A percentile compares a stretch with the other conserved stretches of the same genome.
Evolutionary conservation across 345 rosid species (phyloP).

Genomic region (Physaria fendleri): DNA sequence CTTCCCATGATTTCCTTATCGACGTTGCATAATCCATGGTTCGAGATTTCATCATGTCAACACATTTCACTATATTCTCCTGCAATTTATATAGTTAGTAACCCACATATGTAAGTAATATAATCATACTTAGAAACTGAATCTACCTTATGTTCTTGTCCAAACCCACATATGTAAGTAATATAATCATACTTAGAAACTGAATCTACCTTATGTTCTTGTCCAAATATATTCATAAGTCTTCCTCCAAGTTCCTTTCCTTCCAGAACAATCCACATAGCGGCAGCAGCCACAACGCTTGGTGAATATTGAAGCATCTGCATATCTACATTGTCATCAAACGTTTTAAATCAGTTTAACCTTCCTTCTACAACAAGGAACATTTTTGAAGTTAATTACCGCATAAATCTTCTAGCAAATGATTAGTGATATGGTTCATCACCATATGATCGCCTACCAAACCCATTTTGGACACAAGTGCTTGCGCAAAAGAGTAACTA

Average conservation of each 20-base stretch:
- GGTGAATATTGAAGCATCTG: constrained; percentile 43
- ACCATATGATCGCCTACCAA: background rate
- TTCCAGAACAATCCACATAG: constrained; percentile 35
- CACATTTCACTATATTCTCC: constrained; percentile 11
- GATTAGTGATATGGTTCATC: constrained; percentile 30
- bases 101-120: too few relatives aligned
- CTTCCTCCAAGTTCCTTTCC: background rate
- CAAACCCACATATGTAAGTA: too few relatives aligned
- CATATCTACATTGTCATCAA: constrained; percentile 35
- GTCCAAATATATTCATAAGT: constrained; percentile 10
- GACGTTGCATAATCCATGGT: background rate
- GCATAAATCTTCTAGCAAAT: constrained; percentile 38
- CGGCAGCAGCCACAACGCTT: constrained; percentile 44
- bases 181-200: background rate
- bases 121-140: background rate
- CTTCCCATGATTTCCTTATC: background rate
- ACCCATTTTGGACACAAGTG: constrained; percentile 22
- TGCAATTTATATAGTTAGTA: background rate
- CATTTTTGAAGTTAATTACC: constrained; percentile 24
- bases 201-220: background rate
- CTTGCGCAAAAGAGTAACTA: constrained; percentile 42
- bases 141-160: constrained; percentile 2
- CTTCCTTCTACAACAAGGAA: background rate
- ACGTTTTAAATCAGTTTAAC: background rate
- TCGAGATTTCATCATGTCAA: background rate